These are phyloP conservation scores for Hemisphaericaspora lyxosophila DNA, from an alignment of 1,139 yeast genomes.

Conservation along the genomic window DNA sequence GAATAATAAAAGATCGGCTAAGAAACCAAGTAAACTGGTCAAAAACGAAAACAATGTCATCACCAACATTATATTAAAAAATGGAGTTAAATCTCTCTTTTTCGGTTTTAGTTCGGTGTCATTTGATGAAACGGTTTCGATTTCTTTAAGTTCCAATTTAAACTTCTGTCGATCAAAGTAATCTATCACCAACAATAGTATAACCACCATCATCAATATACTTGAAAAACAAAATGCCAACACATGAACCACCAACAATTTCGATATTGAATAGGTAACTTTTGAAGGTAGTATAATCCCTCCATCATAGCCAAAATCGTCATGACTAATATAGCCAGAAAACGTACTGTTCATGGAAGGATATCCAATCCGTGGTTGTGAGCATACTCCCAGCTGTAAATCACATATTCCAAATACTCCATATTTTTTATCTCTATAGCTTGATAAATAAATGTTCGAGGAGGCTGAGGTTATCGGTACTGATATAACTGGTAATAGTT, in stretches of 20 bases:
- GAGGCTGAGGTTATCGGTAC: slow-evolving; percentile 39
- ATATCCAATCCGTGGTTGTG: slow-evolving; percentile 39
- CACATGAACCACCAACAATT: slow-evolving; percentile 45
- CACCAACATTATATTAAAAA: slow-evolving; percentile 34
- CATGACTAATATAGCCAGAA: slow-evolving; percentile 14
- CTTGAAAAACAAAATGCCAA: slow-evolving; percentile 40
- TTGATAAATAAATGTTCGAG: slow-evolving; percentile 29
- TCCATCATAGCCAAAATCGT: slow-evolving; percentile 16
- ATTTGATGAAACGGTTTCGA: neutral
- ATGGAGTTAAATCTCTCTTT: slow-evolving; percentile 26
- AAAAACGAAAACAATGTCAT: slow-evolving; percentile 37
- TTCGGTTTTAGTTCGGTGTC: slow-evolving; percentile 4
- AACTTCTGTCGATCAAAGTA: slow-evolving; percentile 4
- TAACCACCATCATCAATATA: slow-evolving; percentile 23
- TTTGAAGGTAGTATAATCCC: slow-evolving; percentile 40
- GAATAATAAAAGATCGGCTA: slow-evolving; percentile 43
- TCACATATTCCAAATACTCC: slow-evolving; percentile 50
- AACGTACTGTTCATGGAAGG: slow-evolving; percentile 26
- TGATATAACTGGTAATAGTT: slow-evolving; percentile 42
- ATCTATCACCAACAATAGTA: slow-evolving; percentile 10
- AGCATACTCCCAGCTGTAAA: slow-evolving; percentile 24
- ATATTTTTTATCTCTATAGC: slow-evolving; percentile 33
- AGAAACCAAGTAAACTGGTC: slow-evolving; percentile 38
- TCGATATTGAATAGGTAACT: slow-evolving; percentile 43
- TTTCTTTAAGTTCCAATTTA: neutral